Conservation (phyloP, 2,329 filamentous ascomycete genomes). For the Pseudocercospora cruenta region DNA sequence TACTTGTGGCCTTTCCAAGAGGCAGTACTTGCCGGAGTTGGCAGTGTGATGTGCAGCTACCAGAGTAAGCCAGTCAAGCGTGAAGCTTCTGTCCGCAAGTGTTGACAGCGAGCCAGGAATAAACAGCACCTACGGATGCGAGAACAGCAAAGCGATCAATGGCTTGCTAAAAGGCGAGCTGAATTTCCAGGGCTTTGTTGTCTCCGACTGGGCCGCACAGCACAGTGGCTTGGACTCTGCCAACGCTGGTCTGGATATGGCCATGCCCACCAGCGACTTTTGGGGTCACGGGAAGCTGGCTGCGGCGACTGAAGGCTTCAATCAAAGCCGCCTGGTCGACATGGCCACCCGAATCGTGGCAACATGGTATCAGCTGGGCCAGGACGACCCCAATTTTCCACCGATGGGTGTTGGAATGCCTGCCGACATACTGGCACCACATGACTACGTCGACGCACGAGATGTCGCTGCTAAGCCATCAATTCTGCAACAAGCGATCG, state of each 20-base stretch:
- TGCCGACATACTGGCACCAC: conserved; percentile 52
- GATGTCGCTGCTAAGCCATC: conserved; percentile 55
- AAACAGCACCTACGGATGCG: conserved; percentile 61
- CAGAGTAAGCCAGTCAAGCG: conserved; percentile 18
- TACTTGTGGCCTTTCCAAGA: conserved; percentile 62
- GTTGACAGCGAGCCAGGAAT: conserved; percentile 31
- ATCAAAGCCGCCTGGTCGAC: conserved; percentile 60
- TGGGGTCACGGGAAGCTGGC: conserved; percentile 50
- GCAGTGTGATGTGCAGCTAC: conserved; percentile 46
- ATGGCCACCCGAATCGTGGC: conserved; percentile 61
- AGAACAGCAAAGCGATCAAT: conserved; percentile 71
- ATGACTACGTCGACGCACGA: conserved; percentile 59
- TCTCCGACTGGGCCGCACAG: conserved; percentile 71
- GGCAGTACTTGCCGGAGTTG: conserved; percentile 51
- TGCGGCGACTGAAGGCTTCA: conserved; percentile 62
- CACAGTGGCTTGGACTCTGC: conserved; percentile 63
- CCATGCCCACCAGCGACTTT: conserved; percentile 59
- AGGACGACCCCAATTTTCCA: conserved; percentile 49
- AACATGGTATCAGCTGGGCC: conserved; percentile 60
- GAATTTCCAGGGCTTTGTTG: conserved; percentile 71
- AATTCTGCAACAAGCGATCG: conserved; percentile 61
- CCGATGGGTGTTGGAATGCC: conserved; percentile 56
- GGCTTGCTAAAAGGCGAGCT: conserved; percentile 73
- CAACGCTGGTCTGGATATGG: conserved; percentile 68
- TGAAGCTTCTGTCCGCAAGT: conserved; percentile 15